These are phyloP conservation scores for Melanomma pulvis-pyrius DNA, from an alignment of 495 filamentous ascomycete species.

Conservation along the genomic window DNA sequence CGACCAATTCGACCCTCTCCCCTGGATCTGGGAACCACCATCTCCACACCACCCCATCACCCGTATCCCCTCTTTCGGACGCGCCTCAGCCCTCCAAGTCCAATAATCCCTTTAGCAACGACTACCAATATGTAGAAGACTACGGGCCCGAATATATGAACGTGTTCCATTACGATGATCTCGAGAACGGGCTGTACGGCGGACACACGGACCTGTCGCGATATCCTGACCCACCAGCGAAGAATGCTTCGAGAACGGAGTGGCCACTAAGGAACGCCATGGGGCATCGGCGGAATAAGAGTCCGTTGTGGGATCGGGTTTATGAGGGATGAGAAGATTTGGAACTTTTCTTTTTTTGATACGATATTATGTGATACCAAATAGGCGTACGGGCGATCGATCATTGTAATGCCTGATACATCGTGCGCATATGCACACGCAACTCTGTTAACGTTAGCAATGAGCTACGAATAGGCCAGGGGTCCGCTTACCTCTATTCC, in stretches of 20 bases:
- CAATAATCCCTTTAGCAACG: constrained; percentile 23
- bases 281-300: constrained; percentile 12
- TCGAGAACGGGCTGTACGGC: constrained; percentile 20
- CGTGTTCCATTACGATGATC: constrained; percentile 10
- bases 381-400: too few relatives aligned
- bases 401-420: too few relatives aligned
- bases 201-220: constrained; percentile 23
- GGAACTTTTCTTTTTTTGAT: too few relatives aligned
- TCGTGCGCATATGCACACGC: too few relatives aligned
- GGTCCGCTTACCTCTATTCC: too few relatives aligned
- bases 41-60: background rate
- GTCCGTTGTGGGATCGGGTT: constrained; percentile 34
- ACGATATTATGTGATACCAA: too few relatives aligned
- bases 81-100: background rate
- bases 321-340: constrained; percentile 34
- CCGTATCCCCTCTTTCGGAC: background rate
- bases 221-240: constrained; percentile 19
- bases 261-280: constrained; percentile 30
- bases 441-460: too few relatives aligned
- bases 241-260: constrained; percentile 17
- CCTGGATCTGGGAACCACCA: constrained; percentile 4
- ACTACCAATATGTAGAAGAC: constrained; percentile 25
- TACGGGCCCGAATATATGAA: constrained; percentile 29
- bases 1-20: background rate
- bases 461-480: too few relatives aligned